Evolutionary conservation across 768 basidiomycete genomes (phyloP).

Genomic region (Daedalea quercina): DNA sequence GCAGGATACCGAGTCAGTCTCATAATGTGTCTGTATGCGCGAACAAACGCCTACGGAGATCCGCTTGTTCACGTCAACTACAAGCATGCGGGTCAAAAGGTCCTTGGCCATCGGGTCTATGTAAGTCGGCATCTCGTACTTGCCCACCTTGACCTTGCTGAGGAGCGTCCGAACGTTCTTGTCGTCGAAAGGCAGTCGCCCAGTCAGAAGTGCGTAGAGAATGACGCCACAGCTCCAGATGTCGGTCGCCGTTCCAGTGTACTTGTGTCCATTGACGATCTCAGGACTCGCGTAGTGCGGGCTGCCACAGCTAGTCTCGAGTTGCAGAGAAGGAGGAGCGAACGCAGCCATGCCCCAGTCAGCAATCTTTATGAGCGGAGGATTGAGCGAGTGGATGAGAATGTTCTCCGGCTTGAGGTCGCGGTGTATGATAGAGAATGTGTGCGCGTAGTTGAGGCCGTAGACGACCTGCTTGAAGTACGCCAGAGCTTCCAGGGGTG

Average conservation of each 20-base stretch:
- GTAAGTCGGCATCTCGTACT: slow-evolving; percentile 76
- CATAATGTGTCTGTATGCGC: not conserved
- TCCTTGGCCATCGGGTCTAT: slow-evolving; percentile 83
- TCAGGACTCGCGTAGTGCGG: slow-evolving; percentile 98
- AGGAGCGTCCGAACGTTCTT: slow-evolving; percentile 74
- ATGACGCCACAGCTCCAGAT: slow-evolving; percentile 98
- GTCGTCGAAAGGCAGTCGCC: slow-evolving; percentile 91
- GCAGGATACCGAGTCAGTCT: not conserved
- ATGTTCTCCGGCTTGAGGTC: slow-evolving; percentile 99
- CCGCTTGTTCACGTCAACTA: slow-evolving; percentile 72
- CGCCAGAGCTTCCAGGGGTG: slow-evolving; percentile 73
- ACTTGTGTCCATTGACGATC: slow-evolving; percentile 87
- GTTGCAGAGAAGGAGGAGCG: slow-evolving; percentile 73
- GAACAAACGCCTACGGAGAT: slow-evolving; percentile 56
- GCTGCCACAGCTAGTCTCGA: slow-evolving; percentile 93
- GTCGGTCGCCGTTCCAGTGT: slow-evolving; percentile 85
- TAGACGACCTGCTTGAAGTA: slow-evolving; percentile 96
- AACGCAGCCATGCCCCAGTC: slow-evolving; percentile 99
- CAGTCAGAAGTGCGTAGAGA: slow-evolving; percentile 83
- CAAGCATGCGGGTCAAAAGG: slow-evolving; percentile 80
- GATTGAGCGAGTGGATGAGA: slow-evolving; percentile 75
- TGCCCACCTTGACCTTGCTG: slow-evolving; percentile 80
- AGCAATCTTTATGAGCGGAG: slow-evolving; percentile 88
- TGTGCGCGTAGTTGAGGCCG: slow-evolving; percentile 94
- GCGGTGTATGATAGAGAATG: slow-evolving; percentile 95